Evolutionary conservation across 129 eudicot species (phyloP).

Genomic region (Erigeron canadensis): DNA sequence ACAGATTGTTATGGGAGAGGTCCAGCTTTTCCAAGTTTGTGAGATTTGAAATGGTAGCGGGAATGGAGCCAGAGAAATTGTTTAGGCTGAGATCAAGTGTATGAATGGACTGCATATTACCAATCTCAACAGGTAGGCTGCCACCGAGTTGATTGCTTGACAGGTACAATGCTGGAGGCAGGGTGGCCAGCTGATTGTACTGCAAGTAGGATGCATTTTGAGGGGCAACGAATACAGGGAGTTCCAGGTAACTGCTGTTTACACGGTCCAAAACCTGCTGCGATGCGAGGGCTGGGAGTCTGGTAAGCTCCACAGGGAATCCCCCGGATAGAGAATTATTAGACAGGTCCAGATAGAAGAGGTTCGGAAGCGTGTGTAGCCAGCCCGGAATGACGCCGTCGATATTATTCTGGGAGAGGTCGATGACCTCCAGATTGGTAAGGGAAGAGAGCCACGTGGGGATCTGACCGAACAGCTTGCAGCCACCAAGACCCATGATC

Average conservation of each 20-base stretch:
- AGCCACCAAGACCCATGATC: slow-evolving; percentile 62
- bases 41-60: slow-evolving; percentile 52
- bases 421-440: slow-evolving; percentile 51
- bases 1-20: slow-evolving; percentile 50
- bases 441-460: slow-evolving; percentile 53
- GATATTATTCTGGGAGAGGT: slow-evolving; percentile 53
- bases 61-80: slow-evolving; percentile 58
- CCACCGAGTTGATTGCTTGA: slow-evolving; percentile 51
- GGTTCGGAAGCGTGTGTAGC: slow-evolving; percentile 48
- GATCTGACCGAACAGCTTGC: slow-evolving; percentile 49
- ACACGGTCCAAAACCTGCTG: slow-evolving; percentile 39
- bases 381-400: slow-evolving; percentile 57
- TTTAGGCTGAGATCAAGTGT: slow-evolving; percentile 58
- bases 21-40: slow-evolving; percentile 58
- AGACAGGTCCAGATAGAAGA: slow-evolving; percentile 69
- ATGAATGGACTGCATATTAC: slow-evolving; percentile 53
- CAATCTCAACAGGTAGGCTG: slow-evolving; percentile 52
- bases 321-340: slow-evolving; percentile 46
- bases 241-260: slow-evolving; percentile 48
- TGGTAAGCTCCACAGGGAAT: slow-evolving; percentile 45
- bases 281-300: slow-evolving; percentile 39
- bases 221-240: slow-evolving; percentile 67
- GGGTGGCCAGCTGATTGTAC: slow-evolving; percentile 61
- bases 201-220: slow-evolving; percentile 63
- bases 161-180: slow-evolving; percentile 71